These are phyloP conservation scores for Delphinella strobiligena DNA, from an alignment of 2,329 filamentous ascomycete genomes.

Conservation along the genomic window DNA sequence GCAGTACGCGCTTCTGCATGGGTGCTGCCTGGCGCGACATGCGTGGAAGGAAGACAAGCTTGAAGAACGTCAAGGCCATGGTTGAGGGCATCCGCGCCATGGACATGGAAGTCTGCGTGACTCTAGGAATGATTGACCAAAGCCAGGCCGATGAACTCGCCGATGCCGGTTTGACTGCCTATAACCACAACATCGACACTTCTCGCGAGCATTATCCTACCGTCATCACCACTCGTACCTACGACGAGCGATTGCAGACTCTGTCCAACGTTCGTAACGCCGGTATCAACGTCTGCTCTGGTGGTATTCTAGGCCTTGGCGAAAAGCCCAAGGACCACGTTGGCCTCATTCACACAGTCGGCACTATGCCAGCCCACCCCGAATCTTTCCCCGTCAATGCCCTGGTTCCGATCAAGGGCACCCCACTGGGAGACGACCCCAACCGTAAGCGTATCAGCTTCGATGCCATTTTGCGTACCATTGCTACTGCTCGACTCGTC, in stretches of 20 bases:
- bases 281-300: slow-evolving; percentile 81
- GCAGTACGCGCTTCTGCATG: slow-evolving; percentile 90
- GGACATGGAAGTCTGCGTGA: slow-evolving; percentile 90
- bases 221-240: slow-evolving; percentile 73
- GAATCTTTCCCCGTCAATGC: slow-evolving; percentile 90
- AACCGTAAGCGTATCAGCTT: slow-evolving; percentile 54
- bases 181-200: slow-evolving; percentile 92
- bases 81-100: slow-evolving; percentile 66
- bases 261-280: slow-evolving; percentile 71
- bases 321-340: slow-evolving; percentile 70
- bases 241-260: slow-evolving; percentile 76
- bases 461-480: slow-evolving; percentile 65
- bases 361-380: slow-evolving; percentile 68
- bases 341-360: slow-evolving; percentile 70
- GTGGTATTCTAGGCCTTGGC: slow-evolving; percentile 76
- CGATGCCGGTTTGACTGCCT: slow-evolving; percentile 73
- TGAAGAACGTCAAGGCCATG: slow-evolving; percentile 81
- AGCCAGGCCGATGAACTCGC: slow-evolving; percentile 61
- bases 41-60: slow-evolving; percentile 72
- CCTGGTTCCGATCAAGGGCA: slow-evolving; percentile 81
- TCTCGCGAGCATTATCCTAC: slow-evolving; percentile 78
- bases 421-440: slow-evolving; percentile 58
- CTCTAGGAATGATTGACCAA: slow-evolving; percentile 77
- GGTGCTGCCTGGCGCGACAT: slow-evolving; percentile 90
- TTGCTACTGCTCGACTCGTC: slow-evolving; percentile 70